These are phyloP conservation scores for Musa itinerans DNA, from an alignment of 176 grass and related monocot genomes.

Conservation along the genomic window DNA sequence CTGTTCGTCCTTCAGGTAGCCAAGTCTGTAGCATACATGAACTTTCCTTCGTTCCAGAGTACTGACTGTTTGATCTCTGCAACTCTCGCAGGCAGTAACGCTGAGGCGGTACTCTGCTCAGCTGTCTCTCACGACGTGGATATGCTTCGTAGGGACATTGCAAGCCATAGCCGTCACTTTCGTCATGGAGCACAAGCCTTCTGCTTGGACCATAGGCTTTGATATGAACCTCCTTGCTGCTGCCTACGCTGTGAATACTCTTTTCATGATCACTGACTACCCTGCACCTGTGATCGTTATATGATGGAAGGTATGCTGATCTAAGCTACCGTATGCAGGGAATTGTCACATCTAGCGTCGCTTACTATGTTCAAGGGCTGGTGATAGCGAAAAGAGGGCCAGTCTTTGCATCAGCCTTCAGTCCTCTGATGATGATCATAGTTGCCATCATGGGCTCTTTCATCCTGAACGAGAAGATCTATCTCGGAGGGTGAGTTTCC, in stretches of 20 bases:
- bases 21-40: too few relatives aligned
- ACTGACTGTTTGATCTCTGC: not conserved
- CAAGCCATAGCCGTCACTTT: conserved; percentile 16
- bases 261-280: not conserved
- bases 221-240: conserved; percentile 24
- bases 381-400: conserved; percentile 11
- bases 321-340: not conserved
- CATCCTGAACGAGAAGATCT: conserved; percentile 9
- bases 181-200: conserved; percentile 17
- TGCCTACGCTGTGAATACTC: conserved; percentile 14
- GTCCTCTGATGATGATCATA: conserved; percentile 17
- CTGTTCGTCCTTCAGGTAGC: conserved; percentile 18
- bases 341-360: conserved; percentile 12
- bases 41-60: not conserved
- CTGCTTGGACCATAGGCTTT: conserved; percentile 10
- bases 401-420: conserved; percentile 14
- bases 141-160: conserved; percentile 10
- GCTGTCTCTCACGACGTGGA: conserved; percentile 5
- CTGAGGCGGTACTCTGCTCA: conserved; percentile 3
- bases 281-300: too few relatives aligned
- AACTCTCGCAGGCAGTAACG: conserved; percentile 5
- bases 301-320: too few relatives aligned
- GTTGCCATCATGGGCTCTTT: conserved; percentile 7
- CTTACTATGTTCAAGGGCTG: conserved; percentile 14
- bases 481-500: conserved; percentile 7